phyloP scores from a whole-genome alignment of 2,329 filamentous ascomycete genomes.

The Cladophialophora psammophila region DNA sequence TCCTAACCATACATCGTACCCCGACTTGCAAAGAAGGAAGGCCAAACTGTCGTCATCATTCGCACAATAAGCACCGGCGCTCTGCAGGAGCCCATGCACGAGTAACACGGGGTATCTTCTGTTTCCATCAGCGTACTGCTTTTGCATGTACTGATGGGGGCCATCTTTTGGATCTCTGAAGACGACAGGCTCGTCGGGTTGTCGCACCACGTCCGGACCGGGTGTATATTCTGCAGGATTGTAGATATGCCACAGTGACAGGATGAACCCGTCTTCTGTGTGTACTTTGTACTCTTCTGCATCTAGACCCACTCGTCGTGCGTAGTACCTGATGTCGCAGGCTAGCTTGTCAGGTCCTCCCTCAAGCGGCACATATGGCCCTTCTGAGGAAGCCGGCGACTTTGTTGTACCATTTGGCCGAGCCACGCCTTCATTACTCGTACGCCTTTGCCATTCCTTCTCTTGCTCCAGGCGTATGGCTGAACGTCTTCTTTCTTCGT shows the following conservation, averaged over 20 bases:
- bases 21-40: conserved; percentile 89
- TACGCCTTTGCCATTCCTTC: conserved; percentile 65
- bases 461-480: conserved; percentile 65
- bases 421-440: conserved; percentile 44
- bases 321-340: conserved; percentile 85
- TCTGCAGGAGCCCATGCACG: conserved; percentile 88
- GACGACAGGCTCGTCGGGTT: conserved; percentile 65
- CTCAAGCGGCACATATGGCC: conserved; percentile 76
- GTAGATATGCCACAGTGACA: conserved; percentile 88
- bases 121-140: conserved; percentile 49
- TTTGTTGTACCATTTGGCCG: conserved; percentile 40
- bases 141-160: conserved; percentile 40
- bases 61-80: conserved; percentile 84
- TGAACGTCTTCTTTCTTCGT: conserved; percentile 72
- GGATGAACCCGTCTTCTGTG: conserved; percentile 92
- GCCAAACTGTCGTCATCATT: conserved; percentile 90
- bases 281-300: conserved; percentile 83
- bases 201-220: conserved; percentile 51
- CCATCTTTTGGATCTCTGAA: conserved; percentile 60
- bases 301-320: conserved; percentile 83
- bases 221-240: conserved; percentile 76
- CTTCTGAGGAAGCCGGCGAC: conserved; percentile 40
- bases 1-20: conserved; percentile 94
- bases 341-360: conserved; percentile 80
- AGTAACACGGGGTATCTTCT: conserved; percentile 83